Evolutionary conservation across 805 yeast genomes (phyloP).

Genomic region (Candida hungchunana): DNA sequence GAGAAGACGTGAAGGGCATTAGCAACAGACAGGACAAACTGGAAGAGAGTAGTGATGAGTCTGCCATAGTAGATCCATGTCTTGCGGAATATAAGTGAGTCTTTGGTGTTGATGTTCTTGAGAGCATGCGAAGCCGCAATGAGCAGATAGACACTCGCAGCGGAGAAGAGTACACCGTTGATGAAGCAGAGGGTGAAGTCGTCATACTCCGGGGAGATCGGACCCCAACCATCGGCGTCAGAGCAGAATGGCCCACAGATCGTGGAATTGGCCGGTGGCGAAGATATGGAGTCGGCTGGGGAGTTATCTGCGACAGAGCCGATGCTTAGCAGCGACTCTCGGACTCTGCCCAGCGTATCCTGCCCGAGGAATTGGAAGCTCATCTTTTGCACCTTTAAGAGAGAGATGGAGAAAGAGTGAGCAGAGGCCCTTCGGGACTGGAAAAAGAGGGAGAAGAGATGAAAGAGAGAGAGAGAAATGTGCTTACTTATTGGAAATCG

Average conservation of each 20-base stretch:
- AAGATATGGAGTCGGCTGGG: background rate
- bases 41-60: slow-evolving; percentile 30
- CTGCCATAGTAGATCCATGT: slow-evolving; percentile 35
- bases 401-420: no score
- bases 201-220: slow-evolving; percentile 37
- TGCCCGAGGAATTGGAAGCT: no score
- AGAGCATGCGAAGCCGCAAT: slow-evolving; percentile 36
- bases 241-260: slow-evolving; percentile 21
- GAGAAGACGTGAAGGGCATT: slow-evolving; percentile 20
- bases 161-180: slow-evolving; percentile 45
- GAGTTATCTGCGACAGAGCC: no score
- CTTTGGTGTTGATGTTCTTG: slow-evolving; percentile 24
- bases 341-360: no score
- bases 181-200: slow-evolving; percentile 61
- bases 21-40: slow-evolving; percentile 27
- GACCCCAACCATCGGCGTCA: slow-evolving; percentile 39
- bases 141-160: slow-evolving; percentile 39
- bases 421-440: no score
- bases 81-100: slow-evolving; percentile 33
- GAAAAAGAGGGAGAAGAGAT: no score
- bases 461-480: no score
- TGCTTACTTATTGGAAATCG: no score
- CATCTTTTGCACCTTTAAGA: no score
- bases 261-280: slow-evolving; percentile 6
- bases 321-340: no score